phyloP scores from a whole-genome alignment of 2,329 filamentous ascomycete genomes.

The Camptophora hylomeconis region DNA sequence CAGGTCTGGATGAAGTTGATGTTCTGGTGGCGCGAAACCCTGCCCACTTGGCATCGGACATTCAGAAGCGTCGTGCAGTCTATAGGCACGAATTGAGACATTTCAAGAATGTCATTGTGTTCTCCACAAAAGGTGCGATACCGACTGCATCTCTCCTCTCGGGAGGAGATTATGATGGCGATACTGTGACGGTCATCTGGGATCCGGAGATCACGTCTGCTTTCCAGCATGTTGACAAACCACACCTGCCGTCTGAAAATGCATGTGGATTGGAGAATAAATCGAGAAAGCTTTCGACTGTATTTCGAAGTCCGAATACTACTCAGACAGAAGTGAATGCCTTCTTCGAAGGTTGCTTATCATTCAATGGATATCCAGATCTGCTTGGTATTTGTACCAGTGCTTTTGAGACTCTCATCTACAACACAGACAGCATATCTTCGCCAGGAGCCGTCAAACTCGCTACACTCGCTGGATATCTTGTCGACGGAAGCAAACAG shows the following conservation, averaged over 20 bases:
- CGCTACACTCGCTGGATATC: conserved; percentile 29
- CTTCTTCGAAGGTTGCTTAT: conserved; percentile 33
- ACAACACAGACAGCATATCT: conserved; percentile 35
- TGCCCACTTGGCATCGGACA: conserved; percentile 43
- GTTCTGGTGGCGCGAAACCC: conserved; percentile 46
- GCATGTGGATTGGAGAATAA: conserved; percentile 37
- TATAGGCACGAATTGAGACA: conserved; percentile 39
- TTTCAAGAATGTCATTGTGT: conserved; percentile 45
- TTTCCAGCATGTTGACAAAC: conserved; percentile 40
- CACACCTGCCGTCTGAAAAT: conserved; percentile 21
- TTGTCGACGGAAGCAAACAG: conserved; percentile 33
- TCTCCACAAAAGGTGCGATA: conserved; percentile 37
- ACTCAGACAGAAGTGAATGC: conserved; percentile 16
- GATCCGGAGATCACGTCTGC: conserved; percentile 37
- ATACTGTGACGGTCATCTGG: conserved; percentile 49
- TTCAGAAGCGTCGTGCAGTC: conserved; percentile 40
- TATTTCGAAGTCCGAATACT: conserved; percentile 7
- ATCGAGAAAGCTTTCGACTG: conserved; percentile 10
- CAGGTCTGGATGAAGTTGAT: conserved; percentile 34
- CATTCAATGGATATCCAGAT: conserved; percentile 33
- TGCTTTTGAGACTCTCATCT: conserved; percentile 38
- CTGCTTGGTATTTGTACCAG: conserved; percentile 40
- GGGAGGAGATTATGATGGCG: conserved; percentile 54
- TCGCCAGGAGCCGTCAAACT: conserved; percentile 24
- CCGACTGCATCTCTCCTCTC: conserved; percentile 48